phyloP scores from a whole-genome alignment of 306 rosid genomes.

The Lupinus albus region DNA sequence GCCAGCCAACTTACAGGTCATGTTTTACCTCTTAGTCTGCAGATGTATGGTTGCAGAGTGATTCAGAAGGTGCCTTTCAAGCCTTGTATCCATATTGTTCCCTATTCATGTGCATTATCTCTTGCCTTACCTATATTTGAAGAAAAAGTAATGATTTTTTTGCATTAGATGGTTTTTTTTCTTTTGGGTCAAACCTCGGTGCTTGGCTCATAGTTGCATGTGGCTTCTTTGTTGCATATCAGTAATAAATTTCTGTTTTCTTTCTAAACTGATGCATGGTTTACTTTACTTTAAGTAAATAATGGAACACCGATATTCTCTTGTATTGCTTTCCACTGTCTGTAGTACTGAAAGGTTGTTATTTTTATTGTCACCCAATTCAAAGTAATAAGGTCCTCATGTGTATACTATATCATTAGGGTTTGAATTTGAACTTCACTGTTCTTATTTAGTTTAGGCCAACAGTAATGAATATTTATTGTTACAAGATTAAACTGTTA shows the following conservation, averaged over 20 bases:
- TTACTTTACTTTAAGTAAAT: constrained; percentile 7
- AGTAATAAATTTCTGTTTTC: constrained; percentile 12
- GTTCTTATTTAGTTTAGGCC: constrained; percentile 15
- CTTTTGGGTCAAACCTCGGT: too few relatives aligned
- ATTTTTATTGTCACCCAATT: constrained; percentile 3
- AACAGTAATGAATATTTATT: constrained; percentile 1
- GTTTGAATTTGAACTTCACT: neutral
- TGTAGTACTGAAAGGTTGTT: constrained; percentile 30
- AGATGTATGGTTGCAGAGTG: constrained; percentile 99
- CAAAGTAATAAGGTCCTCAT: constrained; percentile 1
- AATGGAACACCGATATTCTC: constrained; percentile 25
- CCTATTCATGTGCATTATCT: constrained; percentile 16
- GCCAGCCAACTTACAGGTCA: constrained; percentile 80
- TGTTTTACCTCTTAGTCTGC: constrained; percentile 93
- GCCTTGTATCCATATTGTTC: constrained; percentile 30
- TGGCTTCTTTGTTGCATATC: constrained; percentile 12
- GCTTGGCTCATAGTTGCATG: neutral
- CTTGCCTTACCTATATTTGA: constrained; percentile 13
- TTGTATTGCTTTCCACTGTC: constrained; percentile 28
- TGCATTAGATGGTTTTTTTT: constrained; percentile 23
- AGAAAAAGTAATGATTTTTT: constrained; percentile 3
- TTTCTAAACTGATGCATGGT: constrained; percentile 26
- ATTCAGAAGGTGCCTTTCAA: constrained; percentile 83
- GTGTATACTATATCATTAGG: constrained; percentile 20
- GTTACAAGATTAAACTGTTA: constrained; percentile 7